Base-by-base conservation (phyloP, 106 monocot species). In the Chionographis japonica region DNA sequence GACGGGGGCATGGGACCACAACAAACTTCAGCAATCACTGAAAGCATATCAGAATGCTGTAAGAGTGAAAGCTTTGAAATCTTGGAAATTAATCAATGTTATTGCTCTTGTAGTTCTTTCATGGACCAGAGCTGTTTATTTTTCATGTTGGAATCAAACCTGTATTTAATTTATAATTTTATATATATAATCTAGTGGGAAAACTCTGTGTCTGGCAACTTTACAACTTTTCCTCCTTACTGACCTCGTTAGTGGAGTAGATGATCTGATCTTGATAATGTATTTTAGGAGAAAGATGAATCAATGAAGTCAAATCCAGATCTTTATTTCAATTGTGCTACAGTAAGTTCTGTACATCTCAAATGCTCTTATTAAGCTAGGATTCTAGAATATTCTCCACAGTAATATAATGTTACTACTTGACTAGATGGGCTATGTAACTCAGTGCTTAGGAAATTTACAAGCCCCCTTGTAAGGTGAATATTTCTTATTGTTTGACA, bases 41-140 rank as follows among this genome's bases (percentile, higher is more conserved):
- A 95, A 95, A 84, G 95, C 95, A 55, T 95, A 95, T 74, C 86
- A 92, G 72, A 95, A 92, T 84, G 91, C 95, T 68, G 95, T 95
- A 88, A 79, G 90, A 65, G 15, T 68, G 18, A 27, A 68, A 58
- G 62, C 37, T 41, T 68, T 53, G 13, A 57, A 18, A 63, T 18
- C 40, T 36, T 40, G 56, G 60, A 27, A 4, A 27, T 57, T 50
- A 60, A 52, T 71, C 19, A 37, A 19, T 57, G 65, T 74, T 6
- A 12, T 77, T 40, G 20, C 38, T 77, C 46, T 13, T 58, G 37
- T 43, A 15, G 17, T 66, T 63, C 35, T 27, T 68, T 41, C 14
- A 14, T 38, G 35, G 13, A 27, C 12, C 4, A 46, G 15, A 70
- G 46, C n/a, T 55, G 15, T 59, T 62, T 43, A 46, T 55, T 43